Base-by-base conservation (phyloP, 2,329 filamentous ascomycete genomes). In the Akanthomyces muscarius region DNA sequence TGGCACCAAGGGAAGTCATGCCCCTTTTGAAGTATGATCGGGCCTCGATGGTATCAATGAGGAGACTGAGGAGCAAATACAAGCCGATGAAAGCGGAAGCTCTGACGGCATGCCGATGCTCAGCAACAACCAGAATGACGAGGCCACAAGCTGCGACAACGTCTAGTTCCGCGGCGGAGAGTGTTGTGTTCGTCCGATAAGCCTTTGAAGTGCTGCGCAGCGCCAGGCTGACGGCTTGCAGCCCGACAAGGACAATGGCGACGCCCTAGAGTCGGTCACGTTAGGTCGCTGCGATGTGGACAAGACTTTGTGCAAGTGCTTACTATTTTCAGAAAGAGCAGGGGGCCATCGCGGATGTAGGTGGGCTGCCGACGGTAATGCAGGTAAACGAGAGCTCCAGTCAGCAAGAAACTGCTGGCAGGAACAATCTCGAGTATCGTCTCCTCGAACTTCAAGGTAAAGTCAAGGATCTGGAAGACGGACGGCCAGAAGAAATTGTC, bases 101-200 rank as follows among this genome's bases (percentile, higher is more conserved):
- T 25, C 56, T 13, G 16, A 59, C 16, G 14, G 42, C 42, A 28
- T 50, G 56, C 18, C 56, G 56, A 38, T 59, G 45, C 44, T 59
- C 56, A 1, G 14, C 33, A 38, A 36, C 14, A 16, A 59, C 18
- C 10, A 59, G 8, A 13, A 25, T 16, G 18, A n/a, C 2, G 41
- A 59, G 42, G 4, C 30, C 28, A 16, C 33, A 10, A 10, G 25
- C 30, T 6, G 56, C 44, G 21, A 50, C 30, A 36, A 47, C 25
- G 11, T 47, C n/a, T 18, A 59, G 21, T 2, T 11, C 42, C 18
- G 56, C 56, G n/a, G 56, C 56, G 38, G 56, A 44, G 5, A 25
- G 36, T 21, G 56, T 48, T 25, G 44, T 33, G 4, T 25, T 42
- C 6, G 44, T 23, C 10, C 13, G 44, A 50, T 36, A 50, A 18